Conservation (phyloP, 192 early-diverging fungal species). For the Umbelopsis sp. region DNA sequence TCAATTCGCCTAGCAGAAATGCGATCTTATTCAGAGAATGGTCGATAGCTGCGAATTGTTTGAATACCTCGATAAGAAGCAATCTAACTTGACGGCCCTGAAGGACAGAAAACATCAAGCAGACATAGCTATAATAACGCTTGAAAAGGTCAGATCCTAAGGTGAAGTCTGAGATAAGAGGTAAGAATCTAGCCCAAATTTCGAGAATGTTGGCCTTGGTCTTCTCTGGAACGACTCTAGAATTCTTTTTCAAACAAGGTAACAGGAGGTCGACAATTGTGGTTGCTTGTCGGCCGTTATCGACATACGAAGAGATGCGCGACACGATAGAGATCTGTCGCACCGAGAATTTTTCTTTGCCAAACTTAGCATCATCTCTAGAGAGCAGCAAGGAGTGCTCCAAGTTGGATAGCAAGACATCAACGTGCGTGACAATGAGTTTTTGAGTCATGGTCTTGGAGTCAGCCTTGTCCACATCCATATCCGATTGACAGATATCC, state of each 20-base stretch:
- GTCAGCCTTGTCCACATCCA: conserved; percentile 39
- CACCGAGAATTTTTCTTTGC: conserved; percentile 55
- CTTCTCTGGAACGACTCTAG: conserved; percentile 71
- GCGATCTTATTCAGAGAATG: conserved; percentile 52
- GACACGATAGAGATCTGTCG: conserved; percentile 85
- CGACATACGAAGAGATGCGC: conserved; percentile 73
- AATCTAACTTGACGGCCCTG: conserved; percentile 64
- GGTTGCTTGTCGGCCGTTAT: conserved; percentile 64
- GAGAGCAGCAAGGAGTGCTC: conserved; percentile 51
- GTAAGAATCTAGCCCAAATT: conserved; percentile 80
- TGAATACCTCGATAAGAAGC: conserved; percentile 65
- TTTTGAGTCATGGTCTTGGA: conserved; percentile 41
- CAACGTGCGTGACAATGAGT: conserved; percentile 58
- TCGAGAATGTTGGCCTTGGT: conserved; percentile 84
- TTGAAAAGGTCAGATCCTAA: conserved; percentile 44
- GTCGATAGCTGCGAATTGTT: conserved; percentile 66
- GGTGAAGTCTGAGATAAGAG: conserved; percentile 63
- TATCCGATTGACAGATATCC: conserved; percentile 56
- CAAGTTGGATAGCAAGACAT: conserved; percentile 61
- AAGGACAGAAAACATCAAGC: conserved; percentile 72
- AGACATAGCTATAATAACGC: conserved; percentile 68
- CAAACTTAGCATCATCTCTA: conserved; percentile 50
- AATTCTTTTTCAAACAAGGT: conserved; percentile 77
- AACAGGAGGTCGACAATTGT: conserved; percentile 79
- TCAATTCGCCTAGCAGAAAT: conserved; percentile 71